A percentile compares a stretch with the other conserved stretches of the same genome.
phyloP scores from a whole-genome alignment of 1,284 basidiomycete species.

The Inonotus obliquus region DNA sequence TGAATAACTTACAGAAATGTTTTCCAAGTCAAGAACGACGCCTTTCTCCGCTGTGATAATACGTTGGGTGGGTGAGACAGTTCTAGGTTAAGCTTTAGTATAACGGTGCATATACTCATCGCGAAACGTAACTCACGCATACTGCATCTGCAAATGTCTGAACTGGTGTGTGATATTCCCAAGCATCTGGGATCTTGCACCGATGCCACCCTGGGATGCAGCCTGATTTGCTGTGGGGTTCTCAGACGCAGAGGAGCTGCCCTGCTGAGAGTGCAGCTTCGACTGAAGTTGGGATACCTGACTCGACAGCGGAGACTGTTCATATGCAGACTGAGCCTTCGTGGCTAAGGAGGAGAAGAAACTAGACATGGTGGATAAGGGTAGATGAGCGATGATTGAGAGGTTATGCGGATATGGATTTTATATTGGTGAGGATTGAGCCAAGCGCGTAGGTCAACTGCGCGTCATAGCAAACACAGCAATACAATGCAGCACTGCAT shows the following conservation, averaged over 20 bases:
- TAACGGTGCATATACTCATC: constrained; percentile 1
- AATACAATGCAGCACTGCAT: neutral
- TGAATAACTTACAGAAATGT: constrained; percentile 33
- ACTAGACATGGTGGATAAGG: constrained; percentile 18
- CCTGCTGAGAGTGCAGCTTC: constrained; percentile 20
- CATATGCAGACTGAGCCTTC: constrained; percentile 67
- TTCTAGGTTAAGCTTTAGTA: constrained; percentile 29
- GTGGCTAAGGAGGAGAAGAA: constrained; percentile 64
- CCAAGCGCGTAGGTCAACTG: neutral
- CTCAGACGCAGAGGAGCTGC: constrained; percentile 9
- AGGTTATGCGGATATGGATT: neutral
- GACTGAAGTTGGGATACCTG: constrained; percentile 40
- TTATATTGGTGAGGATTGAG: neutral
- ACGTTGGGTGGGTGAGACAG: constrained; percentile 59
- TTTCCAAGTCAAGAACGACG: constrained; percentile 65
- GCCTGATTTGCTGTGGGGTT: constrained; percentile 39
- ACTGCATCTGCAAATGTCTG: constrained; percentile 67
- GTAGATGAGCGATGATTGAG: neutral
- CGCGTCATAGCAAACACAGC: neutral
- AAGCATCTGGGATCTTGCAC: constrained; percentile 43
- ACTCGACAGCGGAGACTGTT: constrained; percentile 47
- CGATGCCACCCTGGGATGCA: constrained; percentile 38
- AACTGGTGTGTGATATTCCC: constrained; percentile 67
- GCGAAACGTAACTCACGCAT: constrained; percentile 44
- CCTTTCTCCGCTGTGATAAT: constrained; percentile 75